Evolutionary conservation across 2,329 filamentous ascomycete species (phyloP), one percentile per base, ranked within the genome.

Genomic region (Zymoseptoria brevis): DNA sequence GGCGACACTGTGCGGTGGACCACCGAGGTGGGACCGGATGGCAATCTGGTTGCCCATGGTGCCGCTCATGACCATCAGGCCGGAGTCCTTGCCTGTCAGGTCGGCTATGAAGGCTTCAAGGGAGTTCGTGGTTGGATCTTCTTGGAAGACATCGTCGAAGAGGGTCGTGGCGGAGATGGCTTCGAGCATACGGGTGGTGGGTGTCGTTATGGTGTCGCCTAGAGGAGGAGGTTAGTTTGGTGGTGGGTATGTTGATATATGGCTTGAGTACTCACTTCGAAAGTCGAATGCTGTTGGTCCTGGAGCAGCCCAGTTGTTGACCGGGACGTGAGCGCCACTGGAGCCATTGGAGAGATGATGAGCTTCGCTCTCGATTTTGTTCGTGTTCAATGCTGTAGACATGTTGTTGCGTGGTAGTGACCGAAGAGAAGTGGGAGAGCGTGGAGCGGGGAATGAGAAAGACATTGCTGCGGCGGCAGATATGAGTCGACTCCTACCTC

Each of bases 21-120:
- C 87, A 0, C 79, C 82, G 13, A 96, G 80, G 60, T 94, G 87
- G 1, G 88, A 82, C 48, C 92, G 85, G 50, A 96, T 80, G 0
- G 88, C 87, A 19, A 96, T 79, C 73, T 96, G 91, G 75, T 96
- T 96, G 49, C 90, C 64, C 91, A 96, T 96, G 4, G 92, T 96
- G 3, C 93, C 93, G 0, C 89, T 94, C 60, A 95, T 80, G 57
- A 96, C 89, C 57, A 96, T 86, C 4, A 96, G 79, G 0, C 83
- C 88, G 7, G 84, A 85, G 68, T 91, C 87, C 67, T 95, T 91
- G 66, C 84, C 84, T 0, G 89, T 83, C 3, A 95, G 80, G 30
- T 81, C 71, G 19, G 90, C 89, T 51, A 95, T 81, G 72, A 88
- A 86, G 52, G 80, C 75, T 73, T 96, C 89, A 49, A 97, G 83